Base-by-base conservation (phyloP, 805 yeast species). In the Lipomyces chichibuensis region DNA sequence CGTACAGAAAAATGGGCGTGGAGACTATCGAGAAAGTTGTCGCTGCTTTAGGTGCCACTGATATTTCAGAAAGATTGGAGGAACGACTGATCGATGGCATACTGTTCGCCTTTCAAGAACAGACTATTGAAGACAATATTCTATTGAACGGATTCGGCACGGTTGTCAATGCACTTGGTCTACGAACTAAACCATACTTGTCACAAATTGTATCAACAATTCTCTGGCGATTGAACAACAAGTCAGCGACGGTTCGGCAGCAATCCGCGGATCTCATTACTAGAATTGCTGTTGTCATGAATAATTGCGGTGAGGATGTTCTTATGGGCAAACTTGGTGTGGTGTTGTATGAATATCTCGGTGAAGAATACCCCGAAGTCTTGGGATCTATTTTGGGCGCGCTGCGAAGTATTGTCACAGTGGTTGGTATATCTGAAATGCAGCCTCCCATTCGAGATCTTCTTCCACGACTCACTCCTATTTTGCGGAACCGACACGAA, bases 341-440 rank as follows among this genome's bases (percentile, higher is more conserved):
- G 27, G 88, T 93, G 17, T 80, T 95, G 43, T 92, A 89, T 76
- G 99, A 95, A 76, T 89, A 95, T 14, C 81, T 95, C 9, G 99
- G 99, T 23, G 99, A 95, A 75, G 94, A 89, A 5, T 92, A 87
- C 71, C 99, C 99, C 0, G 97, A 92, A 62, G 98, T 92, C 1
- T 80, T 95, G 57, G 98, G 97, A 0, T 90, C 97, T 0, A 84
- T 94, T 1, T 79, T 95, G 17, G 84, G 84, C 20, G 97, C 97
- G 0, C 77, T 94, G 72, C 78, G 84, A 62, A 79, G 86, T 13
- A 87, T 93, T 52, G 84, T 91, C 23, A 78, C 82, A 1, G 85
- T 84, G 23, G 82, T 89, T 56, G 90, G 89, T 8, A 80, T 87
- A 14, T 82, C 84, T 0, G 78, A 83, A 1, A 79, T 92, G 76